Conservation (phyloP, 352 stramenopile genomes). For the Phytophthora melonis region DNA sequence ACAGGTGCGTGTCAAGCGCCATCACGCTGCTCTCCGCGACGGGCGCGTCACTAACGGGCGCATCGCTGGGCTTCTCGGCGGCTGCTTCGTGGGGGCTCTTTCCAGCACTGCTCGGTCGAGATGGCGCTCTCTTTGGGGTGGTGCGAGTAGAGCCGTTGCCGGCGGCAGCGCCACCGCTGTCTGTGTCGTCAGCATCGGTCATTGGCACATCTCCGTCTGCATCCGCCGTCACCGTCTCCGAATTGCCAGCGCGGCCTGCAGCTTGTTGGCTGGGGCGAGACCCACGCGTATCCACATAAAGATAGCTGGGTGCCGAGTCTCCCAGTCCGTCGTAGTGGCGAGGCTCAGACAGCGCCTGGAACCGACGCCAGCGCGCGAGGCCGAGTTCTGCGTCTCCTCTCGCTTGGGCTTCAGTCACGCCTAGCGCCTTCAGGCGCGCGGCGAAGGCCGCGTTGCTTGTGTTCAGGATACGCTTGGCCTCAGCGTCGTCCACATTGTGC, state of each 20-base stretch:
- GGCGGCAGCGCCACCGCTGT: constrained; percentile 14
- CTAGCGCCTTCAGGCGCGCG: constrained; percentile 38
- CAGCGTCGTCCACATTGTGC: constrained; percentile 22
- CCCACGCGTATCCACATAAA: constrained; percentile 65
- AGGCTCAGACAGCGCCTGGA: constrained; percentile 28
- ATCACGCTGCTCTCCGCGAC: constrained; percentile 18
- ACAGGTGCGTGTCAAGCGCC: constrained; percentile 8
- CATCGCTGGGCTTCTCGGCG: constrained; percentile 9
- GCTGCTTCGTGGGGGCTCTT: constrained; percentile 29
- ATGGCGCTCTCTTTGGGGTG: background rate
- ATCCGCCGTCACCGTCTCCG: constrained; percentile 13
- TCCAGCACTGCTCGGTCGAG: constrained; percentile 24
- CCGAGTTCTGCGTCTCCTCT: constrained; percentile 35
- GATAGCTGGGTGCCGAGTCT: constrained; percentile 55
- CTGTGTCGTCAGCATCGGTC: constrained; percentile 32
- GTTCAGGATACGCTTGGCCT: constrained; percentile 30
- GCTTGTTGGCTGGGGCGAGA: constrained; percentile 18
- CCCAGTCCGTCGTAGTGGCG: constrained; percentile 39
- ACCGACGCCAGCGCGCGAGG: constrained; percentile 39
- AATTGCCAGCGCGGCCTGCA: constrained; percentile 1
- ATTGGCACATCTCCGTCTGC: constrained; percentile 47
- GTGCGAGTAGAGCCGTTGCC: background rate
- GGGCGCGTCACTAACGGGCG: background rate
- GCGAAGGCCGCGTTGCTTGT: constrained; percentile 37
- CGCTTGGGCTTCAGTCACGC: constrained; percentile 30